Percentiles rank a stretch among this genome's conserved stretches.
Evolutionary conservation across 352 stramenopile genomes (phyloP).

Genomic region (Blastocystis sp.): DNA sequence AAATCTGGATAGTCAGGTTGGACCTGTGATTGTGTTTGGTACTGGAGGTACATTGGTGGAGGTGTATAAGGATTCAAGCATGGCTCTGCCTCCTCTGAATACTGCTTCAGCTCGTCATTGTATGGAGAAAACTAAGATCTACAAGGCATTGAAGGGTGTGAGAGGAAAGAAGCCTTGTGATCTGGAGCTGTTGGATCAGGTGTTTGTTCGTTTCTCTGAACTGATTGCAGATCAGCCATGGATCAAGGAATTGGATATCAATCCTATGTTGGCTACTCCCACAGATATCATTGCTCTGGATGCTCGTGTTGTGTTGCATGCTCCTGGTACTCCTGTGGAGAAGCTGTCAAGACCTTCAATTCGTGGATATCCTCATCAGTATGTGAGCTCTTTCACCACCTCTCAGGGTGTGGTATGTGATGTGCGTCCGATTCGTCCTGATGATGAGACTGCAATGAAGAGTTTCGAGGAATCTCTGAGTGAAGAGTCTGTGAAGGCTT

Average conservation of each 20-base stretch:
- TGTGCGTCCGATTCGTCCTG: constrained; percentile 44
- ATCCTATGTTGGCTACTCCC: constrained; percentile 36
- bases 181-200: constrained; percentile 45
- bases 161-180: constrained; percentile 36
- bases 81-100: constrained; percentile 59
- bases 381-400: background rate
- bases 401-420: background rate
- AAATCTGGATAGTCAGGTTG: constrained; percentile 58
- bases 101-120: constrained; percentile 38
- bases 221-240: constrained; percentile 37
- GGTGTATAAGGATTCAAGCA: constrained; percentile 60
- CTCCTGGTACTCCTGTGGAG: constrained; percentile 36
- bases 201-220: constrained; percentile 60
- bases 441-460: constrained; percentile 45
- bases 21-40: constrained; percentile 62
- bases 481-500: constrained; percentile 24
- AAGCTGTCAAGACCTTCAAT: constrained; percentile 39
- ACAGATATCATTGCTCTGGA: constrained; percentile 55
- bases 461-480: constrained; percentile 1
- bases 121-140: constrained; percentile 59
- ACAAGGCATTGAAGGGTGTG: constrained; percentile 57
- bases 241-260: constrained; percentile 61
- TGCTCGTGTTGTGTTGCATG: constrained; percentile 50
- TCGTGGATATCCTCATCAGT: constrained; percentile 40
- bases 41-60: constrained; percentile 61